Evolutionary conservation across 2,329 filamentous ascomycete genomes (phyloP), one percentile per base, ranked within the genome.

Genomic region (Orbilia brochopaga): DNA sequence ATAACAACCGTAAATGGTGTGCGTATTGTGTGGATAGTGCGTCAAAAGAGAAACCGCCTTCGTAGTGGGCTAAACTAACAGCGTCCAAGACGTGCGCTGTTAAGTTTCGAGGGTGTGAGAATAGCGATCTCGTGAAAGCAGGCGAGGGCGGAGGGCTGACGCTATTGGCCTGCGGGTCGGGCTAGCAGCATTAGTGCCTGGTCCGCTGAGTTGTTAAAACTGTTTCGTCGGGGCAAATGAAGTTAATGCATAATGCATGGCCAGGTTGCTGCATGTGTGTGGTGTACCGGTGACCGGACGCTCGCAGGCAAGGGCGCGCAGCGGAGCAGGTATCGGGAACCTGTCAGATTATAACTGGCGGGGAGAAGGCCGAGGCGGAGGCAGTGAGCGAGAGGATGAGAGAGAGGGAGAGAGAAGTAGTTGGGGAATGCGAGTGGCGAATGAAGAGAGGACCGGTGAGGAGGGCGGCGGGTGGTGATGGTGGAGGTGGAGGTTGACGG

Each of bases 201-300:
- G 59, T 55, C 56, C 67, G 67, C 59, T 72, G 67, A 72, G 67
- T 72, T 72, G 67, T 72, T 72, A 72, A 48, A 48, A 72, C 60
- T 72, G 67, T 72, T 72, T 72, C 67, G 67, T 61, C 67, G 44
- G 19, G 44, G 44, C 44, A 48, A 23, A 48, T 48, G n/a, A 48
- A 48, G 7, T 48, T 51, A 60, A 72, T 65, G 67, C 67, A 65
- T 42, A 40, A 21, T 15, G 11, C 37, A 42, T 42, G 37, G 37
- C n/a, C n/a, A 15, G 37, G 37, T 15, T 17, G 37, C 59, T 6
- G 30, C 13, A 30, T 27, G 51, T 72, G 64, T 55, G 19, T 55
- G 60, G 67, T 65, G 60, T 56, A 46, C 53, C 40, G 24, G 40
- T 50, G 65, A 42, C 37, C 37, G 37, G 13, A n/a, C 3, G 30